Base-by-base conservation (phyloP, 306 rosid genomes). In the Echinosophora koreensis region DNA sequence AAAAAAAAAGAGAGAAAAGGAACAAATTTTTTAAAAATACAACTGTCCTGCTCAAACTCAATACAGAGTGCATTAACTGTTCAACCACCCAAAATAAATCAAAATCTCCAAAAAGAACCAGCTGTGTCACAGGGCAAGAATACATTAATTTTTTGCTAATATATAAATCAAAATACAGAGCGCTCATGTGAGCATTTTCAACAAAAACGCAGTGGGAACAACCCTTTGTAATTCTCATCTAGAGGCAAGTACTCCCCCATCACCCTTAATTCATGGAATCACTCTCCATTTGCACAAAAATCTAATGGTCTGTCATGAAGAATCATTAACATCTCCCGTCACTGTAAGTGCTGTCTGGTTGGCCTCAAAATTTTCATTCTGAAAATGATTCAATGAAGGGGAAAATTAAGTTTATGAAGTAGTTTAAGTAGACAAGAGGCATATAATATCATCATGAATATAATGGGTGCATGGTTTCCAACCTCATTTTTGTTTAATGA, bases 401-500 rank as follows among this genome's bases (percentile, higher is more conserved):
- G 13, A 71, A 66, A 59, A 11, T 60, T 66, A 73, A 69, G 59
- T 42, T 34, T 14, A 37, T 17, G 49, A 3, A 38, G 52, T 30
- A 50, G 73, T 22, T n/a, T n/a, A 60, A 38, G 63, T 32, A 51
- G 66, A 42, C 8, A 65, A 56, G 51, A 58, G 16, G 39, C 4
- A 18, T 11, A 44, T 44, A 44, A 44, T 44, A 27, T 59, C 8
- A 55, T 63, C 8, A 49, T 46, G 56, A 55, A 63, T 18, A 47
- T 38, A 47, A 70, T 51, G 28, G 15, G 51, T 13, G 50, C 47
- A 67, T 44, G 59, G 11, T 50, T 66, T 52, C 61, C n/a, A 15
- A 89, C 89, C 88, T 81, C 88, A 38, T 84, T 87, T 74, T 83
- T 85, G 74, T 66, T 87, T 55, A 81, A 38, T 35, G 89, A 64